These are phyloP conservation scores for Paraphoma chrysanthemicola DNA, from an alignment of 2,329 filamentous ascomycete genomes.

Conservation along the genomic window DNA sequence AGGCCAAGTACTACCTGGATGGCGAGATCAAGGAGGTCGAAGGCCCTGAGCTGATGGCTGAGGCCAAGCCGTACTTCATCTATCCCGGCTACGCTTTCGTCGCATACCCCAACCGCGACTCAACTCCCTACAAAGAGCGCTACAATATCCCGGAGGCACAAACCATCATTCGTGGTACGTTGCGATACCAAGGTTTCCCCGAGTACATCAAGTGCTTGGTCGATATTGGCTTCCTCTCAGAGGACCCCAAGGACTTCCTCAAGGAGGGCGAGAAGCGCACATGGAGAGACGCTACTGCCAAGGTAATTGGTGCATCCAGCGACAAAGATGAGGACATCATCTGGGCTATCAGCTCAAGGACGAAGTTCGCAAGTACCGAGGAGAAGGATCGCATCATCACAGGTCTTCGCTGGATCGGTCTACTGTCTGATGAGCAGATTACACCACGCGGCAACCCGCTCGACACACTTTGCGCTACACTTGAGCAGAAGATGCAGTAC, in stretches of 20 bases:
- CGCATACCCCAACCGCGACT: conserved; percentile 92
- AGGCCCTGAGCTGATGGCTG: conserved; percentile 78
- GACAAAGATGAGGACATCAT: conserved; percentile 72
- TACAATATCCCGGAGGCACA: conserved; percentile 92
- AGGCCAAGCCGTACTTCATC: conserved; percentile 88
- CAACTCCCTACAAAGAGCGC: conserved; percentile 82
- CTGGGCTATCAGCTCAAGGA: conserved; percentile 76
- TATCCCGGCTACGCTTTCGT: conserved; percentile 90
- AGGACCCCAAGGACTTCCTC: conserved; percentile 70
- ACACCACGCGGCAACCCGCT: conserved; percentile 79
- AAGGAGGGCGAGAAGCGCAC: conserved; percentile 65
- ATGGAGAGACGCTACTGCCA: conserved; percentile 86
- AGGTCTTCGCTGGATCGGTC: conserved; percentile 75
- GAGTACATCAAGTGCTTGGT: conserved; percentile 88
- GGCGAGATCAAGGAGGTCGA: conserved; percentile 69
- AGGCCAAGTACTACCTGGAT: conserved; percentile 82
- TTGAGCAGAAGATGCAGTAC: conserved; percentile 93
- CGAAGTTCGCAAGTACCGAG: conserved; percentile 71
- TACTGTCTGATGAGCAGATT: conserved; percentile 73
- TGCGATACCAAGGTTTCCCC: conserved; percentile 89
- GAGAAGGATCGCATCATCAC: conserved; percentile 73
- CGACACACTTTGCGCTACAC: conserved; percentile 86
- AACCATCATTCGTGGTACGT: conserved; percentile 83
- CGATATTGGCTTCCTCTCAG: conserved; percentile 86
- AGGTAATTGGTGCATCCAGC: conserved; percentile 74